A percentile compares a stretch with the other conserved stretches of the same genome.
phyloP scores from a whole-genome alignment of 2,329 filamentous ascomycete genomes.

The Exophiala sp. region DNA sequence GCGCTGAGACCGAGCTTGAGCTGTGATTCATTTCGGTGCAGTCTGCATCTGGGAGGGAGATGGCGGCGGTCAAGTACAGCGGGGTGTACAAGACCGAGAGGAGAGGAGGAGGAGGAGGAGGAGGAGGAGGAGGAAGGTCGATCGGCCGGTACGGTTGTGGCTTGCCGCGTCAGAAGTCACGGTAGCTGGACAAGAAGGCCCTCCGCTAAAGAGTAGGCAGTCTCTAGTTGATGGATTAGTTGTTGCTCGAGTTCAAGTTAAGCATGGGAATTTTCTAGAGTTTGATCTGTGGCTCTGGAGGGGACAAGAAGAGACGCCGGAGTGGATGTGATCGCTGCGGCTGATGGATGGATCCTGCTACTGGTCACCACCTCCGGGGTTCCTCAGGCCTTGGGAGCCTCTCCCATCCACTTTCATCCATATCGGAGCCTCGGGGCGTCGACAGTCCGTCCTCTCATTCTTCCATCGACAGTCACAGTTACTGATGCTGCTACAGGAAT shows the following conservation, averaged over 20 bases:
- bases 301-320: background rate
- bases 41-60: conserved; percentile 11
- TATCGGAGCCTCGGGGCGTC: no score
- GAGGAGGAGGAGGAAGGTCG: background rate
- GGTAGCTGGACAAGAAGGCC: no score
- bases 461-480: background rate
- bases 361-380: no score
- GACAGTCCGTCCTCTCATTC: no score
- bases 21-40: conserved; percentile 17
- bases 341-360: background rate
- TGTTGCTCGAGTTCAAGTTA: background rate
- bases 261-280: background rate
- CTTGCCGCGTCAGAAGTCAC: no score
- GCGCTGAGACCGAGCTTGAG: conserved; percentile 13
- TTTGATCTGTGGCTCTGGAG: background rate
- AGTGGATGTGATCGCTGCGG: background rate
- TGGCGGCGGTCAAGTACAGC: background rate
- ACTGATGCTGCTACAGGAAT: no score
- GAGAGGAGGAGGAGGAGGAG: conserved; percentile 1
- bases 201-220: no score
- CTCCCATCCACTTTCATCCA: no score
- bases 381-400: no score
- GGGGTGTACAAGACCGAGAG: background rate
- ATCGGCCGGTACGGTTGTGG: no score
- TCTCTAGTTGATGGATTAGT: background rate